Conservation (phyloP, 345 rosid genomes). For the Gossypium rotundifolium region DNA sequence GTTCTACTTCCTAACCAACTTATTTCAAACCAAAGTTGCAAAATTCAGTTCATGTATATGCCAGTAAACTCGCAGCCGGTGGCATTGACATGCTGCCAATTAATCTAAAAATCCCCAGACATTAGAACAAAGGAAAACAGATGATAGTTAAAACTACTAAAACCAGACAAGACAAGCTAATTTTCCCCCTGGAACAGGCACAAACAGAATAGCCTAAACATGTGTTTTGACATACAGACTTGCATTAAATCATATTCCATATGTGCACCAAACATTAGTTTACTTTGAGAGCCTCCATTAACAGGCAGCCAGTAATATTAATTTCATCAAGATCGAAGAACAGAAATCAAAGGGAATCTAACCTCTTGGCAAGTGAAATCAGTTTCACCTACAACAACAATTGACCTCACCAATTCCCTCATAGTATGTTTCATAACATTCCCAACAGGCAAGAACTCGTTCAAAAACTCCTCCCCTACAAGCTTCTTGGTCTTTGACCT, state of each 20-base stretch:
- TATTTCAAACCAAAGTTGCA: neutral
- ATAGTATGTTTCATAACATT: conserved; percentile 49
- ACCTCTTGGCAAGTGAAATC: conserved; percentile 71
- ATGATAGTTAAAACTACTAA: neutral
- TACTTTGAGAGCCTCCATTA: conserved; percentile 14
- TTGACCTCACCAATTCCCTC: conserved; percentile 58
- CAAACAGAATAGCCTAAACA: neutral
- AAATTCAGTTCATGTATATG: neutral
- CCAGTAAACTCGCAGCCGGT: neutral
- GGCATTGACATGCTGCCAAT: neutral
- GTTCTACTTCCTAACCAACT: neutral
- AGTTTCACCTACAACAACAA: conserved; percentile 34
- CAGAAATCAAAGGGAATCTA: conserved; percentile 13
- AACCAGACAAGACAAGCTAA: neutral
- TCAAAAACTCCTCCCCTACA: conserved; percentile 41
- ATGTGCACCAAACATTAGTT: neutral
- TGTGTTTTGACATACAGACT: neutral
- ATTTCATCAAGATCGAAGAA: neutral
- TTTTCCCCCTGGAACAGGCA: neutral
- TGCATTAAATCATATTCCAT: neutral
- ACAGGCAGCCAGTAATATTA: conserved; percentile 2
- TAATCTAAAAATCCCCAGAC: neutral
- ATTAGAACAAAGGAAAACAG: neutral
- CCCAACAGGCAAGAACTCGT: conserved; percentile 43
- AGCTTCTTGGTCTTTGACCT: conserved; percentile 25